Percentiles rank a stretch among this genome's conserved stretches.
Evolutionary conservation across 768 basidiomycete genomes (phyloP).

Genomic region (Baorangia bicolor): DNA sequence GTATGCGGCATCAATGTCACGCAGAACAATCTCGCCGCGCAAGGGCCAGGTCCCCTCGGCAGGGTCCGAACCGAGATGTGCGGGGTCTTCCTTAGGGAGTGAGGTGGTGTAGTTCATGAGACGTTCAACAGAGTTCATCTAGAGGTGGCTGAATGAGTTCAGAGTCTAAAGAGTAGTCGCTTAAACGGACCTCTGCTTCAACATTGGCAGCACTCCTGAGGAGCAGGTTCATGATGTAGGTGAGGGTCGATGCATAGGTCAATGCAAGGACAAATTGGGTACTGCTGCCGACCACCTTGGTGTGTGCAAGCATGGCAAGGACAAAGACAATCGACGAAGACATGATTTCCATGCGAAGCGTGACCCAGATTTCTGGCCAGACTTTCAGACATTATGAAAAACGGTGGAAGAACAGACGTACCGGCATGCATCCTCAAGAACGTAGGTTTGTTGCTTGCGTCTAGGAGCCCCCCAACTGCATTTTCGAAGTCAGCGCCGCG

Average conservation of each 20-base stretch:
- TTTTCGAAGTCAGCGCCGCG: constrained; percentile 28
- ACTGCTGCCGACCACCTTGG: constrained; percentile 21
- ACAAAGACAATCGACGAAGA: constrained; percentile 25
- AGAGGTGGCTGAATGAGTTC: not conserved
- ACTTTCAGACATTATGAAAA: not conserved
- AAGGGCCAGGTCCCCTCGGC: constrained; percentile 21
- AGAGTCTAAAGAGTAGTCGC: not conserved
- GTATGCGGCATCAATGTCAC: constrained; percentile 65
- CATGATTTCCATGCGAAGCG: constrained; percentile 31
- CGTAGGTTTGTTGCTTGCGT: constrained; percentile 28
- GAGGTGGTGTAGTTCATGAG: constrained; percentile 25
- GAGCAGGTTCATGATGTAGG: constrained; percentile 31
- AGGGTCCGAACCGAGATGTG: constrained; percentile 23
- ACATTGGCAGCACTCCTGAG: constrained; percentile 27
- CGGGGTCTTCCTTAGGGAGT: constrained; percentile 25
- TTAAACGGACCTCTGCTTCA: constrained; percentile 24
- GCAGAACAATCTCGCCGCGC: constrained; percentile 64
- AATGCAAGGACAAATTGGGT: constrained; percentile 29
- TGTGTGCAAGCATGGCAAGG: constrained; percentile 29
- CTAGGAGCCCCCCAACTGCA: constrained; percentile 20
- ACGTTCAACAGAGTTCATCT: constrained; percentile 32
- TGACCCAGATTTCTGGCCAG: constrained; percentile 31
- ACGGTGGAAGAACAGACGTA: constrained; percentile 5
- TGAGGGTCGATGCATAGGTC: constrained; percentile 26
- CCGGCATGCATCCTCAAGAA: constrained; percentile 28